Percentiles rank a stretch among this genome's conserved stretches.
Conservation (phyloP, 177 flowering plant species). For the Telopea speciosissima region DNA sequence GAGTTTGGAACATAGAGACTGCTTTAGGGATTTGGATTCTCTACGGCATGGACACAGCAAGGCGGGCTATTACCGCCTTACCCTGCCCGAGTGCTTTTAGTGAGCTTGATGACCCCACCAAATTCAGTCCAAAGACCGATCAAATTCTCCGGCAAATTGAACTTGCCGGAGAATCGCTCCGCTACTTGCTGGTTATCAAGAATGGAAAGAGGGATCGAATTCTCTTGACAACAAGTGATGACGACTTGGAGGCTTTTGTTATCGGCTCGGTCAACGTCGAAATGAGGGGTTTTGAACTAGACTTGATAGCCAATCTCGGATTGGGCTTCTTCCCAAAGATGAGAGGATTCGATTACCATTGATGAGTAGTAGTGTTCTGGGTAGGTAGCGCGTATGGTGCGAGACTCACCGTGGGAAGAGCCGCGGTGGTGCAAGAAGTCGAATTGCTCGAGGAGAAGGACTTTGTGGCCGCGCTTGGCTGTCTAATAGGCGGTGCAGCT, state of each 20-base stretch:
- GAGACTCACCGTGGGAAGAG: slow-evolving; percentile 96
- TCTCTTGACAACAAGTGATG: slow-evolving; percentile 33
- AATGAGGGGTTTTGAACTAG: slow-evolving; percentile 45
- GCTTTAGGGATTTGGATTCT: too few relatives aligned
- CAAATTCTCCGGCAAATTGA: slow-evolving; percentile 73
- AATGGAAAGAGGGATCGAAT: slow-evolving; percentile 33
- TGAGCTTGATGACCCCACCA: slow-evolving; percentile 80
- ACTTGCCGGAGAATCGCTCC: slow-evolving; percentile 36
- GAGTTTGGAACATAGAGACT: slow-evolving; percentile 85
- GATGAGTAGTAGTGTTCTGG: slow-evolving; percentile 69
- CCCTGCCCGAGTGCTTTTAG: too few relatives aligned
- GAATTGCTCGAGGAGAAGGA: slow-evolving; percentile 80
- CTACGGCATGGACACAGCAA: too few relatives aligned
- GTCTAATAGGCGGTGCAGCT: slow-evolving; percentile 69
- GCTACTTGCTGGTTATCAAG: slow-evolving; percentile 32
- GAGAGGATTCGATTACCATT: slow-evolving; percentile 54
- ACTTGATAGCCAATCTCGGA: slow-evolving; percentile 66
- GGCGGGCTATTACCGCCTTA: too few relatives aligned
- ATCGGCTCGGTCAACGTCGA: slow-evolving; percentile 62
- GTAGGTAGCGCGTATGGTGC: slow-evolving; percentile 82
- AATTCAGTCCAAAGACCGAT: slow-evolving; percentile 40
- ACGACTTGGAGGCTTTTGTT: slow-evolving; percentile 41
- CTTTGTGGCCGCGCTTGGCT: slow-evolving; percentile 48
- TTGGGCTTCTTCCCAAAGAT: slow-evolving; percentile 68
- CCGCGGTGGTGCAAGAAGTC: slow-evolving; percentile 90